Evolutionary conservation across 2,329 filamentous ascomycete species (phyloP), one percentile per base, ranked within the genome.

Genomic region (Sporothrix brasiliensis): DNA sequence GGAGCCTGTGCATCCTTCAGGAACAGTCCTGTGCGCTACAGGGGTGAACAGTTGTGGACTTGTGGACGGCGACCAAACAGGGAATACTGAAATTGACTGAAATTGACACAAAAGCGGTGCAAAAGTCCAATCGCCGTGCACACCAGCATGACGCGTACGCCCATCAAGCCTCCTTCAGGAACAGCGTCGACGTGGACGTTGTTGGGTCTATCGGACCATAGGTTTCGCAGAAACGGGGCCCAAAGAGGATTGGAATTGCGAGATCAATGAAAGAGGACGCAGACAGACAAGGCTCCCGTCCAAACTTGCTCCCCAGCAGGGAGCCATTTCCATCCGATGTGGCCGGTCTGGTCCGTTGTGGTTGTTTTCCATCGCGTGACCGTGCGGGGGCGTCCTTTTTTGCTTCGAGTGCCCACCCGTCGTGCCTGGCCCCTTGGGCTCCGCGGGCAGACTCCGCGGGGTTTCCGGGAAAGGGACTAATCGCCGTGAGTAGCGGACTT

Each of bases 61-160:
- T 30, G 41, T 58, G 54, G 30, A 58, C 30, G 54, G 54, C 54
- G 54, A 58, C 54, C 30, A 58, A 58, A 21, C 30, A 58, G 19
- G 54, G 54, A 58, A 19, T 16, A 41, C 54, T 39, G 30, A 21
- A 39, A 39, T 13, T 34, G 34, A 34, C 34, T 34, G 34, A 34
- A 9, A 34, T 34, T 34, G 6, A 9, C 3, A 24, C n/a, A 39
- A n/a, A 14, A 41, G 56, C 56, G 19, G 56, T 44, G 58, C 58
- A 24, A 56, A 9, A 44, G 41, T 34, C 16, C 30, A 34, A 41
- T 44, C 44, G 21, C 21, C n/a, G 56, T 39, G 39, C 24, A 47
- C 27, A 47, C 27, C 6, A 27, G 39, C 39, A 27, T 27, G 27
- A 30, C 27, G 27, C 27, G 27, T 30, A 30, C 27, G 27, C 27